A percentile compares a stretch with the other conserved stretches of the same genome.
These are phyloP conservation scores for Talaromyces sp. DNA, from an alignment of 2,329 filamentous ascomycete genomes.

Conservation along the genomic window DNA sequence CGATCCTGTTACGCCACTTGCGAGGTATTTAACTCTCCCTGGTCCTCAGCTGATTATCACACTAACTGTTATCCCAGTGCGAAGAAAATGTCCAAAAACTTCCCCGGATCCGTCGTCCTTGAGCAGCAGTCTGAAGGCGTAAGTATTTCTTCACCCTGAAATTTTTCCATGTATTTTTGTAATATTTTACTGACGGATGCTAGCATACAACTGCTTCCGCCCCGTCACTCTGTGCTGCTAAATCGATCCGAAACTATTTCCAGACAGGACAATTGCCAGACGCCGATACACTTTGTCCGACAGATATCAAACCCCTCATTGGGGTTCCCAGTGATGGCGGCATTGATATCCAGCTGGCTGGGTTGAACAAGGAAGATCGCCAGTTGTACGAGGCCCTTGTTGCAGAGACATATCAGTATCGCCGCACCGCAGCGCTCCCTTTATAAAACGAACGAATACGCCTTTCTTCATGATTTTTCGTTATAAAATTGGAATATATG, in stretches of 20 bases:
- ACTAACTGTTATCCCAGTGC: constrained; percentile 11
- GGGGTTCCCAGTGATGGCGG: neutral
- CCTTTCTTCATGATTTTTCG: neutral
- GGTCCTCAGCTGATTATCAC: neutral
- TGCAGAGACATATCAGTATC: neutral
- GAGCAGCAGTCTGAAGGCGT: constrained; percentile 20
- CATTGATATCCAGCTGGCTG: neutral
- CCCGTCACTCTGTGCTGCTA: constrained; percentile 22
- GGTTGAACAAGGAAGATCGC: neutral
- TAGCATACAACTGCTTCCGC: constrained; percentile 22
- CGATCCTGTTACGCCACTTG: constrained; percentile 16
- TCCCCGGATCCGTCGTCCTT: constrained; percentile 20
- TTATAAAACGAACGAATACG: neutral
- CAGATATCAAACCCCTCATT: constrained; percentile 24
- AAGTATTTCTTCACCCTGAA: constrained; percentile 3
- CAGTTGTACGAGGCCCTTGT: constrained; percentile 3
- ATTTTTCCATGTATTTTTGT: no score
- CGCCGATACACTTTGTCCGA: constrained; percentile 20
- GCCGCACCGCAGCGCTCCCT: neutral
- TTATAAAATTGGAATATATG: neutral
- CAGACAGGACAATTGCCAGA: constrained; percentile 24
- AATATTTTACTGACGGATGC: neutral
- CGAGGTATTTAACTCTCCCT: neutral
- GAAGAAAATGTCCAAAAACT: constrained; percentile 13
- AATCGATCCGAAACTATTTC: constrained; percentile 25